Evolutionary conservation across 1,284 basidiomycete species (phyloP).

Genomic region (Cutaneotrichosporon spelunceum): DNA sequence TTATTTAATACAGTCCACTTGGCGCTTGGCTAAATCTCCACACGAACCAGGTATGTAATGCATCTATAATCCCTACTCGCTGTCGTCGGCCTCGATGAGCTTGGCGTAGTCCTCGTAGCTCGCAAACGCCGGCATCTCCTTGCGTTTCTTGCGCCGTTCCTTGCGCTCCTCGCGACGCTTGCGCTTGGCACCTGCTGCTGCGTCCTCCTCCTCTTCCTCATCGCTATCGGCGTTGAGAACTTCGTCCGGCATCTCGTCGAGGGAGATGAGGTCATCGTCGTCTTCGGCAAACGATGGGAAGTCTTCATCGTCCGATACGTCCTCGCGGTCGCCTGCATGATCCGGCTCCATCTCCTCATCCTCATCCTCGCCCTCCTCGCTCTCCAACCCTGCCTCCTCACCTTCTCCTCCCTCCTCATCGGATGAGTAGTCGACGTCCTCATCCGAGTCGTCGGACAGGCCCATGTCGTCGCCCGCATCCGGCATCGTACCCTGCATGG

Average conservation of each 20-base stretch:
- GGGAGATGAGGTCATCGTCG: conserved; percentile 51
- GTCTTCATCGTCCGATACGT: conserved; percentile 16
- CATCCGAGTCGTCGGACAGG: conserved; percentile 60
- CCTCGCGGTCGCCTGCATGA: conserved; percentile 23
- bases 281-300: conserved; percentile 48
- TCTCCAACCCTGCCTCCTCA: conserved; percentile 35
- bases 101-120: conserved; percentile 93
- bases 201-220: conserved; percentile 53
- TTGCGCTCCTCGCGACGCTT: conserved; percentile 58
- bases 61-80: conserved; percentile 37
- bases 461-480: conserved; percentile 58
- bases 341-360: conserved; percentile 30
- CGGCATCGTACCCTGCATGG: conserved; percentile 78
- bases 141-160: conserved; percentile 60
- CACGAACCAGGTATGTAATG: conserved; percentile 4
- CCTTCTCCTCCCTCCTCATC: conserved; percentile 55
- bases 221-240: conserved; percentile 42
- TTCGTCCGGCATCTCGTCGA: conserved; percentile 51
- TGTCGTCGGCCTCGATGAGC: conserved; percentile 76
- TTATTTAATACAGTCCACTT: neutral
- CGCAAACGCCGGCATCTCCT: conserved; percentile 84
- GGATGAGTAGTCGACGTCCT: conserved; percentile 55
- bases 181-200: conserved; percentile 53
- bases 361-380: conserved; percentile 36
- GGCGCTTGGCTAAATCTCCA: too few species aligned